Evolutionary conservation across 257 asterid genomes (phyloP), one percentile per base, ranked within the genome.

Genomic region (Schizonepeta tenuifolia): DNA sequence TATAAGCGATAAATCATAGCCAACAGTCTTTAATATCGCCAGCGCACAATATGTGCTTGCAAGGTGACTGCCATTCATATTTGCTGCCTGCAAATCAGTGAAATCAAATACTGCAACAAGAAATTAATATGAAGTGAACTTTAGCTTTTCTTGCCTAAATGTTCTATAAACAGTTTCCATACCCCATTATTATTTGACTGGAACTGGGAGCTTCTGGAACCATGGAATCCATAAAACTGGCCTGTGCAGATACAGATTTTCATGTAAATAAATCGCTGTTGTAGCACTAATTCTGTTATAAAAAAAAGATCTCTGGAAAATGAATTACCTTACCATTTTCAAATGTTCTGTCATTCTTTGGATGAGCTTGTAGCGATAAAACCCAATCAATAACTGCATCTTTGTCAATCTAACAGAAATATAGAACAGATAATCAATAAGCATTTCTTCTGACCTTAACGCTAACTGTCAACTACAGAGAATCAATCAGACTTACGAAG

Each of bases 11-110:
- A 92, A 75, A 69, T 95, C 96, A 86, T 87, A 86, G 77, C 91
- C 97, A 73, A 88, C 82, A 33, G 90, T 92, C 91, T 85, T 88
- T 70, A 95, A 77, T 79, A 90, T 90, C 70, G 91, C 88, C 51
- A 92, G 82, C 0, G 97, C 99, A 20, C 97, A 90, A 66, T 95
- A 95, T 2, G 98, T 92, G 87, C 97, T 90, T 43, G 99, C 99
- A 77, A 95, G 80, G 80, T 95, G 99, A 86, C 98, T 92, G 47
- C 92, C 97, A 70, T 91, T 91, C 10, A 81, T 89, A 59, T 79
- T 67, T 38, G 75, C 50, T 55, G 54, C 86, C 99, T 91, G 87
- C 80, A 81, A 70, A 40, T 28, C 6, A 61, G 28, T 73, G 13
- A 54, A 75, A 38, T 67, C 70, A 67, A 55, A 59, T 24, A 24